Base-by-base conservation (phyloP, 2,329 filamentous ascomycete species). In the Fusarium odoratissimum region DNA sequence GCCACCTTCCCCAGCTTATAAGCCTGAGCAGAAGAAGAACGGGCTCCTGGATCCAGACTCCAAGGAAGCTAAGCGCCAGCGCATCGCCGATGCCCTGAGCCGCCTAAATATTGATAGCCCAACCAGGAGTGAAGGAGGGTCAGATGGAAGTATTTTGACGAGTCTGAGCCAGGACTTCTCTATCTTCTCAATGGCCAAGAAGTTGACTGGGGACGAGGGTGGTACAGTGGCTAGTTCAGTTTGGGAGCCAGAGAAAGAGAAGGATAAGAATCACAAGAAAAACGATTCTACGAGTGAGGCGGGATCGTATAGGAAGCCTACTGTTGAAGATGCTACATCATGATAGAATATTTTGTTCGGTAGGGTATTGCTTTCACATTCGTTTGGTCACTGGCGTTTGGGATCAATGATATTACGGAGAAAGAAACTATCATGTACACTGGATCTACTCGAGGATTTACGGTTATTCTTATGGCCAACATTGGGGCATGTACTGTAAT, bases 121-220 rank as follows among this genome's bases (percentile, higher is more conserved):
- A 11, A 64, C 57, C n/a, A 62, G 63, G 52, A 70, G 60, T 31
- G 60, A 68, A 11, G 64, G 48, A 17, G 59, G 57, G 11, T 67
- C 64, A 19, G 54, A 74, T 9, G 64, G 65, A 5, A 77, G 75
- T 21, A 68, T 76, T 4, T 40, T 74, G 6, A 75, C 75, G 2
- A 75, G 66, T 41, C 59, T 74, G 13, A 75, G 72, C 1, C 71
- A 73, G 8, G 75, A 77, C 59, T 75, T 75, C 17, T 77, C 76
- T 6, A 61, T 74, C 41, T 77, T 77, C 61, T 76, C 76, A 16
- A 61, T 67, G 8, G 71, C 74, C 4, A 64, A 75, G 37, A 76
- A 74, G 52, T 55, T 72, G 9, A 72, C 70, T 30, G 74, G 65
- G 38, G 70, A 72, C 14, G 76, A 73, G 13, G 67, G 71, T 7